Evolutionary conservation across 2,329 filamentous ascomycete species (phyloP).

Genomic region (Cladosporium austrohemisphaericum): DNA sequence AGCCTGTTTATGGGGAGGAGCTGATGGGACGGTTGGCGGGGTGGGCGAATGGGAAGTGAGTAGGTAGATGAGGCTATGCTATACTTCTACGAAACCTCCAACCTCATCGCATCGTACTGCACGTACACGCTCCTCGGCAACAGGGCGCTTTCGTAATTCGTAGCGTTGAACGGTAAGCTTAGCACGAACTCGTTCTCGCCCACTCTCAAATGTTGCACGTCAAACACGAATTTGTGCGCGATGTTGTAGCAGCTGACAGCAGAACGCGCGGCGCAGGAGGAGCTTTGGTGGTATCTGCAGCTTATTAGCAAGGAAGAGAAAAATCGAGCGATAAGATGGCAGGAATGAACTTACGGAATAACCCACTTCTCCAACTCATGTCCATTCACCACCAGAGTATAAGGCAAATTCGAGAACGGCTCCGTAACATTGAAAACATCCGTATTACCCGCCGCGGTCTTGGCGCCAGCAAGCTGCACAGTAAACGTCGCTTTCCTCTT

Average conservation of each 20-base stretch:
- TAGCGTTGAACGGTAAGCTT: constrained; percentile 58
- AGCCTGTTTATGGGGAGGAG: constrained; percentile 40
- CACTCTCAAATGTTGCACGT: constrained; percentile 45
- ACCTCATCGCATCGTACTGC: constrained; percentile 61
- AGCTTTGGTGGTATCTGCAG: constrained; percentile 51
- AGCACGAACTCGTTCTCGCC: constrained; percentile 56
- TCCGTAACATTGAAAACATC: constrained; percentile 55
- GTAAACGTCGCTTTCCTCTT: constrained; percentile 55
- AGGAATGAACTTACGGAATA: constrained; percentile 47
- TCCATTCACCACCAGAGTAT: constrained; percentile 49
- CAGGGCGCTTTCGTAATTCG: constrained; percentile 56
- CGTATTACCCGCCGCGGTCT: constrained; percentile 60
- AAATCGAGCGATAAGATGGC: not conserved
- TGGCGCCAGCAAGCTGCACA: constrained; percentile 60
- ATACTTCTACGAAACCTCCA: too few relatives aligned
- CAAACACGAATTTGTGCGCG: constrained; percentile 57
- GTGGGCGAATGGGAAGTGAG: constrained; percentile 23
- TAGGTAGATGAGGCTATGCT: not conserved
- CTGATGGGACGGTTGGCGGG: constrained; percentile 38
- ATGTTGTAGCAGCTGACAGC: constrained; percentile 61
- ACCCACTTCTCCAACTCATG: constrained; percentile 49
- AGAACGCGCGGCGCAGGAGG: constrained; percentile 59
- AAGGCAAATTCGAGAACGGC: constrained; percentile 51
- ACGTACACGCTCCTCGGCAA: constrained; percentile 56
- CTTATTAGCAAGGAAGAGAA: constrained; percentile 11